A percentile compares a stretch with the other conserved stretches of the same genome.
Conservation (phyloP, 2,329 filamentous ascomycete genomes). For the Ophiostoma perfectum region DNA sequence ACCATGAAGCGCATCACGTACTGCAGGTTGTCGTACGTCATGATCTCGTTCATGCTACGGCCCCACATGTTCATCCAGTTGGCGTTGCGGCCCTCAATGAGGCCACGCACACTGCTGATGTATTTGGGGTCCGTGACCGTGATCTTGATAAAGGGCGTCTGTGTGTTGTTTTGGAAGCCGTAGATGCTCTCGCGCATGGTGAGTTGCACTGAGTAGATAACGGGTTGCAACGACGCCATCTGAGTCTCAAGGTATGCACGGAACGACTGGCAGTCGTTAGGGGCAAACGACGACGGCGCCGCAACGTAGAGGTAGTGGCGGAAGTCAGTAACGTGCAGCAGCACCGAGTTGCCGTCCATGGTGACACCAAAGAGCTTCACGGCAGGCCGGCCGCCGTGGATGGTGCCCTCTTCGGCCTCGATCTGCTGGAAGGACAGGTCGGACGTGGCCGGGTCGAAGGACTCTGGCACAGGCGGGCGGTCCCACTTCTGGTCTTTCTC, state of each 20-base stretch:
- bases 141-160: slow-evolving; percentile 89
- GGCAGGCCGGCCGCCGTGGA: slow-evolving; percentile 68
- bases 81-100: slow-evolving; percentile 68
- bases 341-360: slow-evolving; percentile 74
- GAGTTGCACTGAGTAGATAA: slow-evolving; percentile 75
- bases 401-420: slow-evolving; percentile 82
- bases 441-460: slow-evolving; percentile 54
- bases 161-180: slow-evolving; percentile 87
- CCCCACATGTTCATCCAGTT: slow-evolving; percentile 90
- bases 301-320: slow-evolving; percentile 93
- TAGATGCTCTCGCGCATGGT: slow-evolving; percentile 86
- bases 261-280: slow-evolving; percentile 71
- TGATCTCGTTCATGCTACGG: slow-evolving; percentile 62
- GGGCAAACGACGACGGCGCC: slow-evolving; percentile 75
- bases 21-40: slow-evolving; percentile 94
- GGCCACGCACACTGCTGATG: slow-evolving; percentile 68
- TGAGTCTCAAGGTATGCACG: slow-evolving; percentile 74
- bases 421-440: slow-evolving; percentile 91
- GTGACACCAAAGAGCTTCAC: slow-evolving; percentile 94
- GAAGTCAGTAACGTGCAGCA: slow-evolving; percentile 93
- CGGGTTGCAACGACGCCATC: slow-evolving; percentile 61
- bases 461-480: slow-evolving; percentile 46
- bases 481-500: slow-evolving; percentile 95
- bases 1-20: slow-evolving; percentile 98
- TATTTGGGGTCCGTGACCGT: slow-evolving; percentile 84